Base-by-base conservation (phyloP, 2,329 filamentous ascomycete species). In the Colletotrichum godetiae region DNA sequence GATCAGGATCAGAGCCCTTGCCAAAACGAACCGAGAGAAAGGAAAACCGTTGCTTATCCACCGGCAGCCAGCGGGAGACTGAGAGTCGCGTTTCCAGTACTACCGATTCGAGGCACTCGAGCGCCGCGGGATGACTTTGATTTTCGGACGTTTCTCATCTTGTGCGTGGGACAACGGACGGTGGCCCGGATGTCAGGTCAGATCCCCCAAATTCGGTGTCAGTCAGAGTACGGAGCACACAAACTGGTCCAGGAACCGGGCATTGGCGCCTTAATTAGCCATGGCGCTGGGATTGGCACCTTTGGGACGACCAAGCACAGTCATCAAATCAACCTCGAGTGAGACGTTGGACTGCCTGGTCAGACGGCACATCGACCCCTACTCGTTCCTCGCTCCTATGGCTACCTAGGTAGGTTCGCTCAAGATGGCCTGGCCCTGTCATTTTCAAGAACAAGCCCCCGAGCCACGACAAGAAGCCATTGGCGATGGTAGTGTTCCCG, bases 131-230 rank as follows among this genome's bases (percentile, higher is more conserved):
- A 55, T 55, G 66, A 13, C 33, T 5, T n/a, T 46, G 33, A 37
- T 49, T 37, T 69, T 73, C 59, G 59, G 70, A 70, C 55, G 70
- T 70, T 70, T 65, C 70, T 72, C 24, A n/a, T 37, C 53, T 68
- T 6, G 15, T 53, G 42, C 37, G 65, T 63, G 37, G 65, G 19
- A 72, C 58, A 68, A 67, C 68, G 57, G 68, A 72, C 64, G 68
- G 64, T 46, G 29, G 24, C 27, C 68, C 64, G 49, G 68, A 59
- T 68, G 57, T 37, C 46, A 64, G 61, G 57, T 62, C 57, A 60
- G 59, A 42, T n/a, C 42, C 42, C 42, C 42, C 42, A 29, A 49
- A 55, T 27, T 55, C n/a, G 49, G 61, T 37, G 31, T 33, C 67
- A 65, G 67, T 55, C 61, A 52, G 31, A 29, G 61, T 42, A 42